Percentiles rank a stretch among this genome's conserved stretches.
Conservation (phyloP, 345 rosid species). For the Gossypium rotundifolium region DNA sequence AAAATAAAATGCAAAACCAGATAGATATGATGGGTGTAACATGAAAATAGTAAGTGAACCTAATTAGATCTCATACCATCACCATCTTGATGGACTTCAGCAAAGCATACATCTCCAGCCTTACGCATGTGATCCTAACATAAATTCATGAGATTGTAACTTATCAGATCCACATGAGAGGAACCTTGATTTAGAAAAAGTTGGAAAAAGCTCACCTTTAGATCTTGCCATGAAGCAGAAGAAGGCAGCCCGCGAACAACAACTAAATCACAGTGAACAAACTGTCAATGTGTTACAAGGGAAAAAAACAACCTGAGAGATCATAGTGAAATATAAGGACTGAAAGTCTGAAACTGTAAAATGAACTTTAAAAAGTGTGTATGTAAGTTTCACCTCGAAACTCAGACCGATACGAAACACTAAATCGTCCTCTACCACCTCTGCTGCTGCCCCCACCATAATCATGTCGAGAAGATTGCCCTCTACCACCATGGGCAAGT, state of each 20-base stretch:
- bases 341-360: not conserved
- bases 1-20: not conserved
- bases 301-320: not conserved
- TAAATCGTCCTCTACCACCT: slow-evolving; percentile 24
- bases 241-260: slow-evolving; percentile 14
- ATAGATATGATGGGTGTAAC: not conserved
- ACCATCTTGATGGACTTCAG: slow-evolving; percentile 30
- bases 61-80: slow-evolving; percentile 26
- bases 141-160: not conserved
- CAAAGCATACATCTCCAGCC: slow-evolving; percentile 40
- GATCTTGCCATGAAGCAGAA: slow-evolving; percentile 16
- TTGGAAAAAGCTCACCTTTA: not conserved
- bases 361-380: not conserved
- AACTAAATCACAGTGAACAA: slow-evolving; percentile 6
- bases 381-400: slow-evolving; percentile 11
- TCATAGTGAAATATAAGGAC: not conserved
- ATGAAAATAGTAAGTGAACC: not conserved
- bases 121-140: slow-evolving; percentile 38
- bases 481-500: slow-evolving; percentile 39
- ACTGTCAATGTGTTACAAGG: not conserved
- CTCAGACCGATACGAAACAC: slow-evolving; percentile 17
- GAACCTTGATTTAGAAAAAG: not conserved
- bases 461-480: slow-evolving; percentile 26
- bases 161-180: not conserved
- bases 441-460: slow-evolving; percentile 23